Base-by-base conservation (phyloP, 108 stramenopile species). In the Pinguiococcus pyrenoidosus region DNA sequence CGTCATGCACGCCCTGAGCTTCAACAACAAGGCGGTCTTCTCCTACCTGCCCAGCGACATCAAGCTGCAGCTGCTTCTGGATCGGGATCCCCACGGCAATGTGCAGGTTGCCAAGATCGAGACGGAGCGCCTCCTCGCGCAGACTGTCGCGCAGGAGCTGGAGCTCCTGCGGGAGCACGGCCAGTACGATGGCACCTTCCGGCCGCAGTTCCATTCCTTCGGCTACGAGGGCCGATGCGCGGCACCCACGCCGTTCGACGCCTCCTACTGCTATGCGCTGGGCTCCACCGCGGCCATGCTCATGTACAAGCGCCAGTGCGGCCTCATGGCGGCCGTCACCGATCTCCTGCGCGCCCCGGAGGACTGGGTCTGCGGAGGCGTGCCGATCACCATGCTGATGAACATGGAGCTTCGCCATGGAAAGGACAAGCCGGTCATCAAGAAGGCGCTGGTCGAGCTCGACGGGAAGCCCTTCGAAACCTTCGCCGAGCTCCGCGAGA, bases 321-420 rank as follows among this genome's bases (percentile, higher is more conserved):
- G 36, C 9, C 59, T 64, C 18, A 64, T 64, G 60, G 52, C 59
- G 13, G 54, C 56, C 53, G 37, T 52, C 58, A 53, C 58, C 29
- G 54, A 53, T 35, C 25, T 64, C 7, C 28, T 43, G n/a, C 8
- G 28, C n/a, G 29, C 63, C 63, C 27, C 51, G 23, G 59, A 61
- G 14, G 51, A 64, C 18, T 64, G 63, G 63, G 40, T 22, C 8
- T 49, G 59, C 41, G 63, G 63, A 6, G 63, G 63, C 20, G 63
- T 64, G 26, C 63, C 63, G 12, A 60, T 61, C 53, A 64, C 63
- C 36, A 64, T 64, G 63, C 61, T 64, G 63, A 54, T 52, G 42
- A 52, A 64, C 53, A 64, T 64, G 63, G 63, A 64, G 51, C 16
- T 40, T 29, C 51, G 63, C 40, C 42, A 49, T 39, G 50, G 60